These are phyloP conservation scores for Aspergillus leporis DNA, from an alignment of 495 filamentous ascomycete genomes.

Conservation along the genomic window DNA sequence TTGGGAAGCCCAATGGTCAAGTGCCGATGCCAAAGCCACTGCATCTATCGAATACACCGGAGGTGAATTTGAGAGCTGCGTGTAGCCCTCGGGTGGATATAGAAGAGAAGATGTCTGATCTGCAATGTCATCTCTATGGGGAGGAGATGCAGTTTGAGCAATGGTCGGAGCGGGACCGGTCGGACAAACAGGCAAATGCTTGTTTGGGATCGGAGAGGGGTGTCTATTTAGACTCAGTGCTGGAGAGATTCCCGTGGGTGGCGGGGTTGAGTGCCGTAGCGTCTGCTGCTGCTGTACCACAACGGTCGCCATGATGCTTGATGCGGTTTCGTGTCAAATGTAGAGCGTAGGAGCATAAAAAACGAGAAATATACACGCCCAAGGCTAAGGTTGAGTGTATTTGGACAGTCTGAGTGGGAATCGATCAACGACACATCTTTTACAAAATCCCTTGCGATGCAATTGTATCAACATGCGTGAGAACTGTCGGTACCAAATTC, in stretches of 20 bases:
- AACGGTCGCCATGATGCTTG: constrained; percentile 49
- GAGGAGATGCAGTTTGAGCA: constrained; percentile 51
- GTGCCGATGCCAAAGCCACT: constrained; percentile 63
- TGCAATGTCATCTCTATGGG: constrained; percentile 47
- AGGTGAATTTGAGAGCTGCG: constrained; percentile 55
- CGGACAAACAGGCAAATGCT: constrained; percentile 84
- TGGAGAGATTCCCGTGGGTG: constrained; percentile 39
- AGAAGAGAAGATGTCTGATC: constrained; percentile 64
- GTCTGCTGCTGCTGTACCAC: constrained; percentile 50
- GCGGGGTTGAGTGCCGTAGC: constrained; percentile 48
- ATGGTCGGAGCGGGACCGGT: constrained; percentile 65
- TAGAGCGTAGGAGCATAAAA: not conserved
- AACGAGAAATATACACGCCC: constrained; percentile 1
- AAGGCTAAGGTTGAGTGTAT: constrained; percentile 4
- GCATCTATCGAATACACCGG: constrained; percentile 74
- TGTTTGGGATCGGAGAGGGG: constrained; percentile 77
- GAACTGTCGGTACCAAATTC: not conserved
- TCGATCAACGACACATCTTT: constrained; percentile 11
- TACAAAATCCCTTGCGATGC: not conserved
- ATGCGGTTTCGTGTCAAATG: constrained; percentile 5
- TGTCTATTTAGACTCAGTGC: constrained; percentile 43
- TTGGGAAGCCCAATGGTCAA: constrained; percentile 73
- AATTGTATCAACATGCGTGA: constrained; percentile 6
- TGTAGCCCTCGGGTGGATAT: constrained; percentile 69
- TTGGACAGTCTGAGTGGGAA: not conserved